A percentile compares a stretch with the other conserved stretches of the same genome.
Conservation (phyloP, 495 filamentous ascomycete species). For the Trichoderma erinaceum region DNA sequence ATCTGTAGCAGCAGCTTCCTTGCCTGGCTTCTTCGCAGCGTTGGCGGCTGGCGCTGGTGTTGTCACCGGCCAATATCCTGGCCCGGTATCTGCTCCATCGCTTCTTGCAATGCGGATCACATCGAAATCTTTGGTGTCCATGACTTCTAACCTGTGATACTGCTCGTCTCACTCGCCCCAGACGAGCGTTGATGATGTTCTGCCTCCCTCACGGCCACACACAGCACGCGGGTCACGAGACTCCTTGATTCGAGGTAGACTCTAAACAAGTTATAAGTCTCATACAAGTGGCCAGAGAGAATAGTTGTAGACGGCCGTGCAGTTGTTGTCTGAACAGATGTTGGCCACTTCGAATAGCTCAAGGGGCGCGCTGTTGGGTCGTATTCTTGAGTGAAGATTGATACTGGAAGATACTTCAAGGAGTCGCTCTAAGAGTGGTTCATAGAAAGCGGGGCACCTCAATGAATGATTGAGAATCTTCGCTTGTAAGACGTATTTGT, state of each 20-base stretch:
- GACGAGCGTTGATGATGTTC: not conserved
- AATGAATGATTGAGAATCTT: not conserved
- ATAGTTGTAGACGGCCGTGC: not conserved
- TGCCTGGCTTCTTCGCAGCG: constrained; percentile 5
- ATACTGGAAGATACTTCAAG: not conserved
- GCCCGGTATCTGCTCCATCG: constrained; percentile 17
- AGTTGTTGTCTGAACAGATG: not conserved
- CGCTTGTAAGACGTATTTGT: not conserved
- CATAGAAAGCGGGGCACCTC: not conserved
- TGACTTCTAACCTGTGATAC: not conserved
- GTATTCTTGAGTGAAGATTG: not conserved
- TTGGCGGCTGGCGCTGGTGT: constrained; percentile 3
- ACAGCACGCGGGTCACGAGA: not conserved
- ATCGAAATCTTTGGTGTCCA: constrained; percentile 16
- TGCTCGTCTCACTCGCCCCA: not conserved
- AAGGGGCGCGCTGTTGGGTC: not conserved
- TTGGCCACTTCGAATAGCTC: not conserved
- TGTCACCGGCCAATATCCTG: constrained; percentile 16
- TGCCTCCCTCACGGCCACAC: not conserved
- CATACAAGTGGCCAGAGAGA: not conserved
- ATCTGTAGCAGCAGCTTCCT: constrained; percentile 9
- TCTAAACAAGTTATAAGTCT: not conserved
- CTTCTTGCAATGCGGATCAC: constrained; percentile 12
- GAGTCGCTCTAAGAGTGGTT: not conserved
- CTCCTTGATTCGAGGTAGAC: not conserved